A percentile compares a stretch with the other conserved stretches of the same genome.
Conservation (phyloP, 78 protist species). For the Tieghemostelium lacteum region DNA sequence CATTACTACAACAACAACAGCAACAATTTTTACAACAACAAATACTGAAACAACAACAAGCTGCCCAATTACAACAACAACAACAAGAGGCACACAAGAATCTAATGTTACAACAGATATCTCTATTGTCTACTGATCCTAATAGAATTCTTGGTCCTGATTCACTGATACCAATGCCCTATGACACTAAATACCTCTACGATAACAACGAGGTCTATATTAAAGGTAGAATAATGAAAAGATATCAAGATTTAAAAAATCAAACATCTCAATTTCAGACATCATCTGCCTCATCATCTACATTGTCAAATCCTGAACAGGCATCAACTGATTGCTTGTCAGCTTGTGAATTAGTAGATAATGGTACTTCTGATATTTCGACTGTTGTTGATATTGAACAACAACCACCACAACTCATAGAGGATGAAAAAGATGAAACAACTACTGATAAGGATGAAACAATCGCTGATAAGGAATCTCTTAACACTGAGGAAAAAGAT, state of each 20-base stretch:
- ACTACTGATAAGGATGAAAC: too few relatives aligned
- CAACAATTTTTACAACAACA: not conserved
- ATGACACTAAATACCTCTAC: constrained; percentile 5
- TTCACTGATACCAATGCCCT: constrained; percentile 29
- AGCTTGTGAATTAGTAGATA: not conserved
- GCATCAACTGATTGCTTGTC: too few relatives aligned
- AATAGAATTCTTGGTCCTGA: not conserved
- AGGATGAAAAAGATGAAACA: too few relatives aligned
- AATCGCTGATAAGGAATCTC: too few relatives aligned
- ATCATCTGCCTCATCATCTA: too few relatives aligned
- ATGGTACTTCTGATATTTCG: not conserved
- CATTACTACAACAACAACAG: not conserved
- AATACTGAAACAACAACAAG: not conserved
- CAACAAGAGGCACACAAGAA: not conserved
- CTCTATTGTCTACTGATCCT: not conserved
- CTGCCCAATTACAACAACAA: not conserved
- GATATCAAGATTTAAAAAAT: not conserved
- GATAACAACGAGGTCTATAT: not conserved
- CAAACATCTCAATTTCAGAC: too few relatives aligned
- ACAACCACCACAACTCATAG: too few relatives aligned
- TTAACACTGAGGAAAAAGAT: too few relatives aligned
- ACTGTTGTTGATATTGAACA: not conserved
- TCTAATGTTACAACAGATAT: not conserved
- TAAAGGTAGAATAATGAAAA: not conserved
- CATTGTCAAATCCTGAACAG: too few relatives aligned